These are phyloP conservation scores for Pythium sukuiense DNA, from an alignment of 352 stramenopile genomes.

Conservation along the genomic window DNA sequence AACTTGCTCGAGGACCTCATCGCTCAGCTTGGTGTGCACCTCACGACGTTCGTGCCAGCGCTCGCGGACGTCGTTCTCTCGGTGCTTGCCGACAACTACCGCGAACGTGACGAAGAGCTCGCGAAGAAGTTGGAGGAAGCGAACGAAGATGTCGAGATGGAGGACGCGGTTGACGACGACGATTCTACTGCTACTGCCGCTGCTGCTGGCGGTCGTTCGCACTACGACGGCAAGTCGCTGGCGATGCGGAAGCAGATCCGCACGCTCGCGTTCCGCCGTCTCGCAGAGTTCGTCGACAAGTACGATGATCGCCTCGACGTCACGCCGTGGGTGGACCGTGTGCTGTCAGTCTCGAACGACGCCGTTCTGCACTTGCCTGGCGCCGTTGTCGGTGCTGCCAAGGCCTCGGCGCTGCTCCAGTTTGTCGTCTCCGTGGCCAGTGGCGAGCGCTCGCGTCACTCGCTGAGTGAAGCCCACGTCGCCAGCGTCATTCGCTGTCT, in stretches of 20 bases:
- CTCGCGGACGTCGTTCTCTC: conserved; percentile 78
- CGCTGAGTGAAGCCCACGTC: conserved; percentile 41
- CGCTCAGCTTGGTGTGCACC: conserved; percentile 81
- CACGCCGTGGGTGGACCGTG: conserved; percentile 55
- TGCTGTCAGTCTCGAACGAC: conserved; percentile 48
- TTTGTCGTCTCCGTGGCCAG: conserved; percentile 65
- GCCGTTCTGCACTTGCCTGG: conserved; percentile 70
- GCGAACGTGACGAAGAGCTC: conserved; percentile 31
- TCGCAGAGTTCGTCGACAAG: conserved; percentile 76
- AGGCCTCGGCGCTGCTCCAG: conserved; percentile 77
- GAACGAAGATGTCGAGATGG: conserved; percentile 30
- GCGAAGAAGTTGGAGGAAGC: conserved; percentile 27
- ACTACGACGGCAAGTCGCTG: conserved; percentile 16
- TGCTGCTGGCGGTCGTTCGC: conserved; percentile 1
- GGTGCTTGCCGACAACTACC: conserved; percentile 61
- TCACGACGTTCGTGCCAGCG: conserved; percentile 75
- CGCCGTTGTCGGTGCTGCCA: conserved; percentile 69
- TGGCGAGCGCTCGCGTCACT: conserved; percentile 38
- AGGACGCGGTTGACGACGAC: conserved; percentile 24
- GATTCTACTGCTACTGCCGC: conserved; percentile 2
- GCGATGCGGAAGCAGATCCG: conserved; percentile 81
- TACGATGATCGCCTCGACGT: conserved; percentile 73
- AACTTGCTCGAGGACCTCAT: conserved; percentile 90
- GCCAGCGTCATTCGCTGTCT: conserved; percentile 66
- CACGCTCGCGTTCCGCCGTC: conserved; percentile 70